Evolutionary conservation across 2,329 filamentous ascomycete genomes (phyloP).

Genomic region (Talaromyces verruculosus): DNA sequence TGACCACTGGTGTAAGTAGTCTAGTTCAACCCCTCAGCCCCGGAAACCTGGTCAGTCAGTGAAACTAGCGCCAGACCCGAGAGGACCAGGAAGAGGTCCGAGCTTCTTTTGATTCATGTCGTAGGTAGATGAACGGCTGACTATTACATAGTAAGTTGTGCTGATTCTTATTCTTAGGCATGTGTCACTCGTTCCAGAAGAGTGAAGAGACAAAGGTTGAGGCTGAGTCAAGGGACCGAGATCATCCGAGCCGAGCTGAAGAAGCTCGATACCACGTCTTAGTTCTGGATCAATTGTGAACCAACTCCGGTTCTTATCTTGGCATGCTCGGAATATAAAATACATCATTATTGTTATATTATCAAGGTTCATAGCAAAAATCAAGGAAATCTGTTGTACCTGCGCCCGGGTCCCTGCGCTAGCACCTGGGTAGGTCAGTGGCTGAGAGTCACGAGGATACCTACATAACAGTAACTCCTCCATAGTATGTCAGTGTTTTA

Average conservation of each 20-base stretch:
- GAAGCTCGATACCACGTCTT: background rate
- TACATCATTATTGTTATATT: background rate
- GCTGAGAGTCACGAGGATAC: constrained; percentile 10
- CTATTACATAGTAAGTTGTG: background rate
- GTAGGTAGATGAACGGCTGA: background rate
- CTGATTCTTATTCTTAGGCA: background rate
- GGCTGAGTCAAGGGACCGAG: background rate
- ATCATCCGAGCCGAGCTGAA: background rate
- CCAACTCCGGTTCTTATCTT: background rate
- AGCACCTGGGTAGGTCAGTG: background rate
- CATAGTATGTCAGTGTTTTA: background rate
- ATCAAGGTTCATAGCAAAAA: background rate
- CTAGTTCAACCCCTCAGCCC: background rate
- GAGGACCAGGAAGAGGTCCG: background rate
- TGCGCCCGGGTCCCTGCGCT: constrained; percentile 18
- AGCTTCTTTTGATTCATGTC: background rate
- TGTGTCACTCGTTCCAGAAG: background rate
- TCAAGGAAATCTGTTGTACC: background rate
- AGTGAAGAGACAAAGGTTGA: background rate
- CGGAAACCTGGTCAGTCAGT: background rate
- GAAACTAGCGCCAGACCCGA: constrained; percentile 2
- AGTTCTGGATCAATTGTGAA: no score
- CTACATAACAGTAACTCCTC: background rate
- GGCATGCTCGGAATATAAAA: background rate
- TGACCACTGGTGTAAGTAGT: background rate